Conservation (phyloP, 2,329 filamentous ascomycete genomes). For the Talaromyces sp. region DNA sequence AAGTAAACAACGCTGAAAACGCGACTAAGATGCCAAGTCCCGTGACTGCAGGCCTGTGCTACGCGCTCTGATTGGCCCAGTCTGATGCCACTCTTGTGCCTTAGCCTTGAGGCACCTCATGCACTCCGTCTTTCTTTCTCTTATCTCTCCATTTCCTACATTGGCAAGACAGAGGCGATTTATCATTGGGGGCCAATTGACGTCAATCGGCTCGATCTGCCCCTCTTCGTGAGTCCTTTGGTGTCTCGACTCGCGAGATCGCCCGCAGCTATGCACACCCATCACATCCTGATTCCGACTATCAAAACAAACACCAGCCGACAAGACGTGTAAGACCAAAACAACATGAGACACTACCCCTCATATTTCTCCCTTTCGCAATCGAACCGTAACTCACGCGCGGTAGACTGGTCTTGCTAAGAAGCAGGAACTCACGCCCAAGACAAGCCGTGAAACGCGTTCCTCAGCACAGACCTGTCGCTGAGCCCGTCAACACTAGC, state of each 20-base stretch:
- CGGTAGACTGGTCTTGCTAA: background rate
- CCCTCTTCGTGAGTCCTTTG: background rate
- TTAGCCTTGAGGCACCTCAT: slow-evolving; percentile 6
- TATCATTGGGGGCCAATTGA: background rate
- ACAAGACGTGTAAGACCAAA: background rate
- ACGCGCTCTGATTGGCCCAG: background rate
- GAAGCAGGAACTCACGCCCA: background rate
- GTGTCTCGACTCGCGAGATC: background rate
- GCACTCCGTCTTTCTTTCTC: background rate
- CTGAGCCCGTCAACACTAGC: background rate
- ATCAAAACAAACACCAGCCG: background rate
- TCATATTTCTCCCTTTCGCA: background rate
- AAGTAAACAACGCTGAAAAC: slow-evolving; percentile 14
- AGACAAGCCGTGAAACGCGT: background rate
- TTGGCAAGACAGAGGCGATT: too few relatives aligned
- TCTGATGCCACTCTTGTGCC: background rate
- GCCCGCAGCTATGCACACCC: background rate
- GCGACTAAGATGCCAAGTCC: slow-evolving; percentile 13
- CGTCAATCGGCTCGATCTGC: background rate
- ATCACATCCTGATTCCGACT: background rate
- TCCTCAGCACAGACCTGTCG: slow-evolving; percentile 1
- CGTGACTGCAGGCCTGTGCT: background rate
- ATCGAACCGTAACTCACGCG: background rate
- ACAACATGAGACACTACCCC: slow-evolving; percentile 3
- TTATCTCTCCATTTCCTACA: background rate